A percentile compares a stretch with the other conserved stretches of the same genome.
Evolutionary conservation across 257 asterid species (phyloP).

Genomic region (Solanum chiquidenum): DNA sequence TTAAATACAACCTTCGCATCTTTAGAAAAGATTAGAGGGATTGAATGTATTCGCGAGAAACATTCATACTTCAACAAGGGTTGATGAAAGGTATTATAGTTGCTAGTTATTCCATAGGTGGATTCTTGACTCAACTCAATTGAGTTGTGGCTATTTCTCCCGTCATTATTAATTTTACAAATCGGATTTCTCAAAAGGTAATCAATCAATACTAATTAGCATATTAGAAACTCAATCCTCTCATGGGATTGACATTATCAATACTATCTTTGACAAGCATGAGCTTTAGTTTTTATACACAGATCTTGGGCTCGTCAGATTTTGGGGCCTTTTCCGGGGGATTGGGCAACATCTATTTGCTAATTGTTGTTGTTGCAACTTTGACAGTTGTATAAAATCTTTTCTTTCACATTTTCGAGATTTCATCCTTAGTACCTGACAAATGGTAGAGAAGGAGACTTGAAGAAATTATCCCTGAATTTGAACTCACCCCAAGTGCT

Average conservation of each 20-base stretch:
- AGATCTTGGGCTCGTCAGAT: neutral
- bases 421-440: neutral
- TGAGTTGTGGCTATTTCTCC: neutral
- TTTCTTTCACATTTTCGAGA: neutral
- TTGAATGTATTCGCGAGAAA: neutral
- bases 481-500: neutral
- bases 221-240: neutral
- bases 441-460: neutral
- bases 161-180: neutral
- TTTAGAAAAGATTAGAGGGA: neutral
- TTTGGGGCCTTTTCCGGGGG: neutral
- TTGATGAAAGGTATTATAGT: neutral
- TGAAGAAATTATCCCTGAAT: neutral
- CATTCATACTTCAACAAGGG: neutral
- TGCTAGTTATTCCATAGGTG: neutral
- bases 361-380: neutral
- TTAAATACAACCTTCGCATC: neutral
- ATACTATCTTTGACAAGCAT: neutral
- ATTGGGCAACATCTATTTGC: neutral
- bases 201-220: neutral
- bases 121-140: neutral
- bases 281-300: neutral
- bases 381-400: neutral
- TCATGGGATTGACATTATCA: neutral
- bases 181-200: neutral